Base-by-base conservation (phyloP, 495 filamentous ascomycete genomes). In the Xylaria telfairii region DNA sequence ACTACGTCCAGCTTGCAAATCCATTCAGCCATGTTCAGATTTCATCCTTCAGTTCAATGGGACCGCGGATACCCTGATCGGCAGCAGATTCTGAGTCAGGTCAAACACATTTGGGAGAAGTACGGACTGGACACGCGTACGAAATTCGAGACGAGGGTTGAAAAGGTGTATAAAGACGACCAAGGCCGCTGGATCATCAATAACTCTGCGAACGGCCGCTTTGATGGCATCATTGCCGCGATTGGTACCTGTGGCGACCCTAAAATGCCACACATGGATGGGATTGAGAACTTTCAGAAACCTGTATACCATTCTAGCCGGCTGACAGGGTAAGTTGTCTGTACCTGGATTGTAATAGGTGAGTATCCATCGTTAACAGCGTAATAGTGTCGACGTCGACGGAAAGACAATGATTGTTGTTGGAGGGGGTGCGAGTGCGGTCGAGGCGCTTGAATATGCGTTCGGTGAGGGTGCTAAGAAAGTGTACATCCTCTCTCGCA, bases 21-120 rank as follows among this genome's bases (percentile, higher is more conserved):
- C 46, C 92, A 96, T 77, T 92, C 90, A 51, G 80, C 94, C 69
- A 95, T 96, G 93, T 96, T 95, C 79, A 88, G 93, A 39, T 97
- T 96, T 79, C 92, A 94, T 69, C 93, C 93, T 0, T 92, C 91
- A 0, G 87, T 96, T 3, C 82, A 84, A 62, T 96, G 92, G 87
- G 81, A 84, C n/a, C 80, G 81, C 17, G 91, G 92, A 53, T 96
- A 96, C 75, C 93, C 93, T 0, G 85, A 90, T 59, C 89, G 92
- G 42, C 78, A 89, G 68, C 88, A 92, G 72, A 95, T 96, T 71
- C 83, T 93, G 41, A 83, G 85, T 19, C 88, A 93, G 74, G 90
- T 96, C 37, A 83, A 85, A 26, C 77, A 90, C 56, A 78, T 96
- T 0, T 97, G 93, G 93, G 85, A 91, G 72, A 85, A 86, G 12